A percentile compares a stretch with the other conserved stretches of the same genome.
Conservation (phyloP, 495 filamentous ascomycete genomes). For the Aspergillus olivimuriae region DNA sequence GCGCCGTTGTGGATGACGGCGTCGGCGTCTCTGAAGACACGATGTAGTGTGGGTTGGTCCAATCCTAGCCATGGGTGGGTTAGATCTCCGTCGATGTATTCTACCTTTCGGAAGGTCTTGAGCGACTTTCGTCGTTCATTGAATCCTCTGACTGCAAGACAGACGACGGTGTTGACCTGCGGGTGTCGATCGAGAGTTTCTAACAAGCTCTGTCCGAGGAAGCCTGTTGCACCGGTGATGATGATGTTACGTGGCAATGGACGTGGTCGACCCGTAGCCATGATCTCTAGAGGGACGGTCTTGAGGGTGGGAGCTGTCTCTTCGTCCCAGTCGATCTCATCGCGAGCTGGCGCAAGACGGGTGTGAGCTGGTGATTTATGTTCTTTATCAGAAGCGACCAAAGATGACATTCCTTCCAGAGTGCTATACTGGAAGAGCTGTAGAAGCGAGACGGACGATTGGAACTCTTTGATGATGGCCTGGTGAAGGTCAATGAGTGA, state of each 20-base stretch:
- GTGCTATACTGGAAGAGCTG: slow-evolving; percentile 32
- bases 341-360: too few species aligned
- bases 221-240: slow-evolving; percentile 32
- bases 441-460: slow-evolving; percentile 16
- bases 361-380: too few species aligned
- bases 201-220: slow-evolving; percentile 27
- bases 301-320: not conserved
- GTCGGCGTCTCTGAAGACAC: slow-evolving; percentile 29
- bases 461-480: slow-evolving; percentile 17
- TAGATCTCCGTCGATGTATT: slow-evolving; percentile 33
- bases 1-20: slow-evolving; percentile 49
- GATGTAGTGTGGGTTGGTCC: slow-evolving; percentile 9
- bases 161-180: slow-evolving; percentile 19
- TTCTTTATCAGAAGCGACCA: not conserved
- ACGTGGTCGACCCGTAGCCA: not conserved
- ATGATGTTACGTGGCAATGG: slow-evolving; percentile 11
- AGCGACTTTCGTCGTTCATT: not conserved
- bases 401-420: slow-evolving; percentile 24
- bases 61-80: slow-evolving; percentile 29
- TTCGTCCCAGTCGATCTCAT: slow-evolving; percentile 18
- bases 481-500: slow-evolving; percentile 26
- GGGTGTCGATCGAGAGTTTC: slow-evolving; percentile 16
- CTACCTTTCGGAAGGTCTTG: slow-evolving; percentile 18
- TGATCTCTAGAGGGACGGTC: not conserved
- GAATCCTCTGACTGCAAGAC: slow-evolving; percentile 23